Evolutionary conservation across 2,329 filamentous ascomycete genomes (phyloP).

Genomic region (Alternaria metachromatica): DNA sequence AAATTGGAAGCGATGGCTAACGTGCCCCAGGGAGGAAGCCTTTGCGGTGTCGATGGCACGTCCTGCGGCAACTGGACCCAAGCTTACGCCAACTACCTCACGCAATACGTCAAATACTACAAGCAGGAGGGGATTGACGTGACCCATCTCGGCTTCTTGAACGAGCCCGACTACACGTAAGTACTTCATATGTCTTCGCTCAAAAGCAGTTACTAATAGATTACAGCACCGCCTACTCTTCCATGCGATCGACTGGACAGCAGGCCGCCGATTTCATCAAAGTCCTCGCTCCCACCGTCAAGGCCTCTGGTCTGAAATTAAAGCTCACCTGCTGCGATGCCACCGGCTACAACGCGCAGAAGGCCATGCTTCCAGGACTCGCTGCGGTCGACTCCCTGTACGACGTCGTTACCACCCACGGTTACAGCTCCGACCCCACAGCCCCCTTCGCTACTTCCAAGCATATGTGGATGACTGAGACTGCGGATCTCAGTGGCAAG

Average conservation of each 20-base stretch:
- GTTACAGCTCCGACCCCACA: not conserved
- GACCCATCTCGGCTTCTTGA: not conserved
- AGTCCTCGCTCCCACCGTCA: not conserved
- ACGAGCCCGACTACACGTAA: not conserved
- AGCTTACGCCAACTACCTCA: not conserved
- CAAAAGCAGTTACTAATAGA: too few species aligned
- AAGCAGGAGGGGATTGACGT: not conserved
- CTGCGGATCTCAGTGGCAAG: not conserved
- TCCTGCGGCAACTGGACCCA: not conserved
- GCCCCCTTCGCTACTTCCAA: not conserved
- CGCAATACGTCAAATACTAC: not conserved
- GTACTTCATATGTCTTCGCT: not conserved
- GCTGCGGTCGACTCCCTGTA: not conserved
- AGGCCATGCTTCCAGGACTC: not conserved
- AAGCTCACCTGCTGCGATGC: not conserved
- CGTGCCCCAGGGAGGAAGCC: not conserved
- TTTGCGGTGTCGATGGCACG: not conserved
- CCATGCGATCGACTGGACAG: not conserved
- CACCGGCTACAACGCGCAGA: not conserved
- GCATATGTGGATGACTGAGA: not conserved
- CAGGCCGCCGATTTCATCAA: not conserved
- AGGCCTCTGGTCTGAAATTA: not conserved
- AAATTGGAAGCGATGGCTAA: not conserved
- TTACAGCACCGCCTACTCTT: not conserved
- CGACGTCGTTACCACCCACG: not conserved